Base-by-base conservation (phyloP, 495 filamentous ascomycete species). In the Podospora fimiseda region DNA sequence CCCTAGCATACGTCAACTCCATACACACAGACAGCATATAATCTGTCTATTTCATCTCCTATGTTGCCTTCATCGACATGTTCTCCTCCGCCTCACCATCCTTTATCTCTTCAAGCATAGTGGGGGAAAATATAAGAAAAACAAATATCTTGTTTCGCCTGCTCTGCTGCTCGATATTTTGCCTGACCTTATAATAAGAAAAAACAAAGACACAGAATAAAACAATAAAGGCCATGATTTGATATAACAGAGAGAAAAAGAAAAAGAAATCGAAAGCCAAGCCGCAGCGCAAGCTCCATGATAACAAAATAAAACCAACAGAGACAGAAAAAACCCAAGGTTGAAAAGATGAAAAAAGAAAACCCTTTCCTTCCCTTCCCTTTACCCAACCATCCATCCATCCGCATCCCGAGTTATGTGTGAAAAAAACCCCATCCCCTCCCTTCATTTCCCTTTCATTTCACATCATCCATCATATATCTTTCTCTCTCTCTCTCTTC, bases 261-360 rank as follows among this genome's bases (percentile, higher is more conserved):
- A 47, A 47, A 14, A 18, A 36, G 6, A 43, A 44, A 47, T n/a
- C 5, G 13, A n/a, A 44, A 44, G 22, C 42, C 42, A 44, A 44
- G 9, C 42, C 42, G 18, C 19, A 44, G 22, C 42, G 42, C 42
- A 33, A 33, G 27, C 6, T 33, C 22, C 36, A 51, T 33, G 47
- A 42, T 21, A 30, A 22, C 20, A 33, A 46, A 38, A 47, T 8
- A 33, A 49, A 51, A 7, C 11, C 40, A 15, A 44, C 42, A 52
- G 36, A 38, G 37, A 56, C 36, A 52, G 48, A 51, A 49, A 45
- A 43, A 44, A 57, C 0, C 36, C 21, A 53, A n/a, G 53, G 40
- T 50, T 45, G 50, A 38, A 47, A 56, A 41, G 58, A 47, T 49
- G 44, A 52, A 54, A 33, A 42, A 33, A 4, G 19, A 37, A 19